A percentile compares a stretch with the other conserved stretches of the same genome.
Evolutionary conservation across 1,284 basidiomycete genomes (phyloP).

Genomic region (Apiotrichum mycotoxinovorans): DNA sequence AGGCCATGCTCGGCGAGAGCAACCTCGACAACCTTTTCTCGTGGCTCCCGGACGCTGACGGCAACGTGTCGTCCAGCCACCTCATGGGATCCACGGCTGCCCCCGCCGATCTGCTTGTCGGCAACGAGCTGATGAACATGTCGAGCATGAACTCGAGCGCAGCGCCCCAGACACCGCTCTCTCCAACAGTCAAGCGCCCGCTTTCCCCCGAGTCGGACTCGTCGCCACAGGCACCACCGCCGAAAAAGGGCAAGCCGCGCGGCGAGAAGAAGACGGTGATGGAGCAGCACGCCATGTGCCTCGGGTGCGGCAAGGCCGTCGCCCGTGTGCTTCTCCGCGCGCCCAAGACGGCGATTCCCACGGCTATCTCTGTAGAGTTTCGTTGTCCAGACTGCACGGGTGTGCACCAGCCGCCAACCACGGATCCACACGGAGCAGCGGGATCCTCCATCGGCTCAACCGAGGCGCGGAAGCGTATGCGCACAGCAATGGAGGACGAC

Average conservation of each 20-base stretch:
- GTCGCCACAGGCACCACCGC: slow-evolving; percentile 17
- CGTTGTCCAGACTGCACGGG: slow-evolving; percentile 32
- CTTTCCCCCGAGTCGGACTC: slow-evolving; percentile 22
- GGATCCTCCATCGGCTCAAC: slow-evolving; percentile 29
- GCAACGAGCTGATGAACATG: slow-evolving; percentile 10
- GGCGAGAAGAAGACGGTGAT: slow-evolving; percentile 42
- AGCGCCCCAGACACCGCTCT: slow-evolving; percentile 8
- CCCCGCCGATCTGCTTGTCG: slow-evolving; percentile 11
- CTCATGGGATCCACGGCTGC: slow-evolving; percentile 8
- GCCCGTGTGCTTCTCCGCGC: slow-evolving; percentile 42
- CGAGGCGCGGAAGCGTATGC: slow-evolving; percentile 44
- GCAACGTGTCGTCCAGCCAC: not conserved
- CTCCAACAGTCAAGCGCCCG: slow-evolving; percentile 20
- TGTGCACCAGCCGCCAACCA: slow-evolving; percentile 26
- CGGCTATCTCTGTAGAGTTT: slow-evolving; percentile 28
- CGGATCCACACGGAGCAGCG: slow-evolving; percentile 19
- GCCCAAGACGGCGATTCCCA: slow-evolving; percentile 36
- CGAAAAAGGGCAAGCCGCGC: slow-evolving; percentile 31
- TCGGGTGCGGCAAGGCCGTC: slow-evolving; percentile 27
- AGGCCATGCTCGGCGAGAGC: slow-evolving; percentile 37
- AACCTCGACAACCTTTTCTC: slow-evolving; percentile 37
- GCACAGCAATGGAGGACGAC: slow-evolving; percentile 41
- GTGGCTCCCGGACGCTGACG: slow-evolving; percentile 39
- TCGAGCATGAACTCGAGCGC: not conserved
- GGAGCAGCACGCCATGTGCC: slow-evolving; percentile 31